Percentiles rank a stretch among this genome's conserved stretches.
phyloP scores from a whole-genome alignment of 768 basidiomycete species.

The Leccinum imitatum region DNA sequence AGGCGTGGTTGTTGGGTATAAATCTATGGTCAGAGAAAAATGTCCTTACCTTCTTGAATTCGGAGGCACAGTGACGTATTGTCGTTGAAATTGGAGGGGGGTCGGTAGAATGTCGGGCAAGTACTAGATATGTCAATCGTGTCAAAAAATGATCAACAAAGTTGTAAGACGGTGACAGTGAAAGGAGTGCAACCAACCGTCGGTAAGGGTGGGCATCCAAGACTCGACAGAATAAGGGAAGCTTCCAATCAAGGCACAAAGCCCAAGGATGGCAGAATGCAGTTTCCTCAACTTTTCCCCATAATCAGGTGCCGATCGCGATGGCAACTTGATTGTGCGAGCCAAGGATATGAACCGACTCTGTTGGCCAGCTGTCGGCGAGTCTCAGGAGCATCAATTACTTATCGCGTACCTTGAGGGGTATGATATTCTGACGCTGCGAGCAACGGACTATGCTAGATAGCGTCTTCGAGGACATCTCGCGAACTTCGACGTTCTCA shows the following conservation, averaged over 20 bases:
- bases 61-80: conserved; percentile 80
- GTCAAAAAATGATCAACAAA: neutral
- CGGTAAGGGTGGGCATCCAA: conserved; percentile 85
- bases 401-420: conserved; percentile 61
- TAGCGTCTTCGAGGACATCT: conserved; percentile 84
- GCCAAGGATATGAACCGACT: conserved; percentile 76
- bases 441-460: conserved; percentile 88
- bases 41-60: conserved; percentile 77
- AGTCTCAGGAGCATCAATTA: neutral
- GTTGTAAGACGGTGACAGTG: neutral
- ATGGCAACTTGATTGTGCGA: conserved; percentile 61
- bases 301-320: conserved; percentile 67
- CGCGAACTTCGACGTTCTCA: conserved; percentile 90
- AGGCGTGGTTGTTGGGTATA: conserved; percentile 1
- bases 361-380: conserved; percentile 37
- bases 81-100: conserved; percentile 90
- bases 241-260: conserved; percentile 89
- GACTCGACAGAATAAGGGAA: conserved; percentile 95
- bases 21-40: conserved; percentile 9
- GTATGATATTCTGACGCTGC: conserved; percentile 82
- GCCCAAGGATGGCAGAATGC: conserved; percentile 92
- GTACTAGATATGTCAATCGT: conserved; percentile 43
- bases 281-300: conserved; percentile 69
- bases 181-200: conserved; percentile 45
- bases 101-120: conserved; percentile 78